Base-by-base conservation (phyloP, 2,329 filamentous ascomycete genomes). In the Phaeomoniella chlamydospora region DNA sequence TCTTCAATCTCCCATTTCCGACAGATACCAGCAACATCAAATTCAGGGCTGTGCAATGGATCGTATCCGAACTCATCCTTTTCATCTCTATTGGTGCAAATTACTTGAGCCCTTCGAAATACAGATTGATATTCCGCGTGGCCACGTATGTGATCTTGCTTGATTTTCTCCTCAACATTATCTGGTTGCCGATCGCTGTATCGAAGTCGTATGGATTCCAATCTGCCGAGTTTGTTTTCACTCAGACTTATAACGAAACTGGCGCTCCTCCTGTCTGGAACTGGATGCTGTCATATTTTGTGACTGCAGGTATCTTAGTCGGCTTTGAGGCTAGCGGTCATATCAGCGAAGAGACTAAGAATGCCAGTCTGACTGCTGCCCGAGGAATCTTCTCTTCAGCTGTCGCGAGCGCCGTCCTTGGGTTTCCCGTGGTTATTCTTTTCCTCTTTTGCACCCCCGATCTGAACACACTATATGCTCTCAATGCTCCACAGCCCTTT, bases 131-230 rank as follows among this genome's bases (percentile, higher is more conserved):
- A 15, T 66, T 65, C 49, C 54, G 58, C 22, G 45, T 60, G 2
- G 61, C 60, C 4, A 54, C 57, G 12, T 50, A 45, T 15, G 43
- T 62, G 26, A 62, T 64, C 33, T 39, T 58, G 12, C 47, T 64
- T 29, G 61, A 65, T 43, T 63, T 64, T 43, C 37, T 61, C 29
- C 50, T 65, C 35, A 65, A 64, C 49, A 55, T 64, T 36, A 61
- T 64, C 41, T 65, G 61, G 61, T 49, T 65, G 18, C 61, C 61
- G 1, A 64, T 64, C 30, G 61, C 54, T 2, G 59, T 62, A 2
- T 57, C 56, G 3, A 52, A 58, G 35, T 58, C 54, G 1, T 64
- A 63, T 40, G 61, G 61, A 4, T 65, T 64, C 37, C 61, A 62
- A 35, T 47, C 54, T 13, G 59, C 61, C 4, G 52, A 59, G 35